phyloP scores from a whole-genome alignment of 2,329 filamentous ascomycete species.

The Talaromyces albobiverticillius region DNA sequence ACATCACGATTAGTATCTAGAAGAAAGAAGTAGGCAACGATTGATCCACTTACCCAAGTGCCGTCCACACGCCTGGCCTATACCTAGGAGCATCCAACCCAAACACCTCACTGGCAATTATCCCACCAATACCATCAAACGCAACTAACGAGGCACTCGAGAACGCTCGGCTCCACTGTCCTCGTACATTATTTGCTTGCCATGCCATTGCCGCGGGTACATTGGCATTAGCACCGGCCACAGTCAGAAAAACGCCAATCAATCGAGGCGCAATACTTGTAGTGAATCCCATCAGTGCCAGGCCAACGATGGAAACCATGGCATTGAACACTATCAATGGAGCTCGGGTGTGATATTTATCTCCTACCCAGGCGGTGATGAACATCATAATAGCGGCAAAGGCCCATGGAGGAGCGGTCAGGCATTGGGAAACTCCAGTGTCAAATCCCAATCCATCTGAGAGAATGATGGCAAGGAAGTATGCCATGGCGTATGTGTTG shows the following conservation, averaged over 20 bases:
- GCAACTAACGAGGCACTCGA: constrained; percentile 73
- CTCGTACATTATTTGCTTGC: constrained; percentile 83
- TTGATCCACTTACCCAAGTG: constrained; percentile 21
- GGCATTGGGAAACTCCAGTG: constrained; percentile 63
- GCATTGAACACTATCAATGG: constrained; percentile 66
- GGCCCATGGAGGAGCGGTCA: constrained; percentile 67
- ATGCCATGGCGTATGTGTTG: constrained; percentile 73
- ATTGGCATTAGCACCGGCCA: constrained; percentile 74
- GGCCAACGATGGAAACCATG: constrained; percentile 63
- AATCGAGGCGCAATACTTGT: constrained; percentile 58
- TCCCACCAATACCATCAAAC: constrained; percentile 75
- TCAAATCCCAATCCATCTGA: constrained; percentile 24
- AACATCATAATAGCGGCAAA: constrained; percentile 65
- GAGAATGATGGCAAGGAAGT: constrained; percentile 76
- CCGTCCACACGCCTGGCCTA: constrained; percentile 33
- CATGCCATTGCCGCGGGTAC: constrained; percentile 72
- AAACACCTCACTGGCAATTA: constrained; percentile 72
- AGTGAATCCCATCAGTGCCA: constrained; percentile 71
- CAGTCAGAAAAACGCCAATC: constrained; percentile 72
- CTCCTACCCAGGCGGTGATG: constrained; percentile 59
- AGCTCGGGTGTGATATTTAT: constrained; percentile 64
- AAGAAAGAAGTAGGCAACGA: neutral
- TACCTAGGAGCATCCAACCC: constrained; percentile 43
- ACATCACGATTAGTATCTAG: neutral
- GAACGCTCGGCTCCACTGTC: constrained; percentile 84